phyloP scores from a whole-genome alignment of 2,329 filamentous ascomycete genomes.

The Colletotrichum sp. region DNA sequence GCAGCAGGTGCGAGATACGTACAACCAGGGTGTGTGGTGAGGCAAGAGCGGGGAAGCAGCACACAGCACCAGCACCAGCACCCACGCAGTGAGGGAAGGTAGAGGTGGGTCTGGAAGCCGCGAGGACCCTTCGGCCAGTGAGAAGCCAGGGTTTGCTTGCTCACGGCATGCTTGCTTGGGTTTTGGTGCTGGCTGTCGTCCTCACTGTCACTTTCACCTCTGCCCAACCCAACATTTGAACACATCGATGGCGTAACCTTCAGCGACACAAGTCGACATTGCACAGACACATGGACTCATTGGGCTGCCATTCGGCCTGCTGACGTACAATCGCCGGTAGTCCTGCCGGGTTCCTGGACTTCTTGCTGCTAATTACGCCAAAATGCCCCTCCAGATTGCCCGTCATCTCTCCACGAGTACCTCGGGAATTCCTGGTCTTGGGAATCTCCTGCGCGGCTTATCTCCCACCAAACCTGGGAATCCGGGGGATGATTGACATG shows the following conservation, averaged over 20 bases:
- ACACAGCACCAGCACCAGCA: neutral
- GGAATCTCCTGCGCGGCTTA: neutral
- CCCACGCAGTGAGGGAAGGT: neutral
- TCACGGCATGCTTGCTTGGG: neutral
- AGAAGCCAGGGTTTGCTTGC: neutral
- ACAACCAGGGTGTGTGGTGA: slow-evolving; percentile 2
- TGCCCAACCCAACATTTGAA: neutral
- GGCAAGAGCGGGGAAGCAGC: slow-evolving; percentile 16
- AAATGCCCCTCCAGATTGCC: neutral
- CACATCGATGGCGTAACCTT: slow-evolving; percentile 5
- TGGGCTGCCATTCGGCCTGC: neutral
- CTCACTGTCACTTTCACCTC: slow-evolving; percentile 4
- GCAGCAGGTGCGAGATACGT: slow-evolving; percentile 7
- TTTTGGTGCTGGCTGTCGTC: neutral
- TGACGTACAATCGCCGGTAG: neutral
- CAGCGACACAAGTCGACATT: neutral
- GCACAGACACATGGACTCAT: neutral
- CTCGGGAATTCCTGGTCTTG: neutral
- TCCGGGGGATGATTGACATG: neutral
- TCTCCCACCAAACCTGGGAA: neutral
- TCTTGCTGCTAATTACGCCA: neutral
- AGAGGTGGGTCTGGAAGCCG: neutral
- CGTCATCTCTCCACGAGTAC: neutral
- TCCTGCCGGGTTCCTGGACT: neutral
- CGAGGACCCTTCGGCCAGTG: neutral